Evolutionary conservation across 805 yeast genomes (phyloP), one percentile per base, ranked within the genome.

Genomic region (Metschnikowia dekortorum): DNA sequence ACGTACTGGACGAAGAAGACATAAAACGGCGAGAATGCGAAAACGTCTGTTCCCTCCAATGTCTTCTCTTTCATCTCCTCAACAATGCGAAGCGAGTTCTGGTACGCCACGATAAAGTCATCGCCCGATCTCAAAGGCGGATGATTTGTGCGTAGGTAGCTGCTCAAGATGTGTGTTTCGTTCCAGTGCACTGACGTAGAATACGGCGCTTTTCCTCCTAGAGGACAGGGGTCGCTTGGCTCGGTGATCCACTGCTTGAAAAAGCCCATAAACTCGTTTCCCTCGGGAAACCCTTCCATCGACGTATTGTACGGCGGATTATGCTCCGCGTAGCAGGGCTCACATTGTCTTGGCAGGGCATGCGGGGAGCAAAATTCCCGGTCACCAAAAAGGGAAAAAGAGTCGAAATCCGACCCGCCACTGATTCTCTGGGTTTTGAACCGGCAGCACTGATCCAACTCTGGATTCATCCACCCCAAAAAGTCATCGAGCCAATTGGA

Each of bases 171-270:
- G 2, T 57, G 53, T 1, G 65, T 65, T 0, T 66, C 57, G 1
- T 70, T 68, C 31, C 68, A 68, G 50, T 74, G 73, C 29, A 75
- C 68, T 1, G 76, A 68, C 5, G 74, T 67, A 1, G 87, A 76
- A 63, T 92, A 92, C 0, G 97, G 96, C 0, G 97, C 97, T 61
- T 87, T 87, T 2, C 99, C 99, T 3, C 96, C 98, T 29, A 92
- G 70, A 1, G 98, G 97, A 66, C 99, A 92, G 2, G 92, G 89
- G 60, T 87, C 94, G 50, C 96, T 87, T 1, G 82, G 83, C 28
- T 89, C 87, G 37, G 81, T 75, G 28, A 92, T 87, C 99, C 99
- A 92, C 39, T 85, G 80, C 22, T 79, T 66, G 62, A 90, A 85
- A 58, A 75, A 89, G 41, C 71, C 73, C 81, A 87, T 80, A 61